Conservation (phyloP, 768 basidiomycete species). For the Thelephora aurantiotincta region DNA sequence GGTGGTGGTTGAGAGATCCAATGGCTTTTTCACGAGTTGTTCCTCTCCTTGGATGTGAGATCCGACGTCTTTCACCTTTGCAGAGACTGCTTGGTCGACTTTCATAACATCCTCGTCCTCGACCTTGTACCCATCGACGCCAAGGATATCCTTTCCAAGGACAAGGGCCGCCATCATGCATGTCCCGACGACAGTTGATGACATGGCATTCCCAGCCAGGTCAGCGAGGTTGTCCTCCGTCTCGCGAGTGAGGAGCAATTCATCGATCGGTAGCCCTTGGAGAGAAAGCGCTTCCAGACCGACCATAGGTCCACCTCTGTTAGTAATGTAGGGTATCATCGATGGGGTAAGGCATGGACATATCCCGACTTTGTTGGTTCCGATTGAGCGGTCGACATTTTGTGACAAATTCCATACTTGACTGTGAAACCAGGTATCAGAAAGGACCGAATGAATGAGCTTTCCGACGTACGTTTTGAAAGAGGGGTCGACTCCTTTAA, state of each 20-base stretch:
- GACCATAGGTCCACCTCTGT: constrained; percentile 91
- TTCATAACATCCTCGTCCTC: constrained; percentile 36
- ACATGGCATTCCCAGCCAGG: constrained; percentile 95
- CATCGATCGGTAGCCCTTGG: constrained; percentile 89
- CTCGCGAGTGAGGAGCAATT: constrained; percentile 83
- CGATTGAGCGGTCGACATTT: constrained; percentile 87
- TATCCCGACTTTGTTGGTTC: constrained; percentile 68
- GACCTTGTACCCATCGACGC: constrained; percentile 41
- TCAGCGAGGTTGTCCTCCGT: constrained; percentile 89
- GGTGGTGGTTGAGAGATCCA: constrained; percentile 57
- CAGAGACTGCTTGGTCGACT: constrained; percentile 10
- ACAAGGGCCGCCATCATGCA: constrained; percentile 77
- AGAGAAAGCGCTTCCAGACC: constrained; percentile 86
- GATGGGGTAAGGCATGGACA: constrained; percentile 89
- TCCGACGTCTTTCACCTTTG: constrained; percentile 17
- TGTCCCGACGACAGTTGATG: constrained; percentile 88
- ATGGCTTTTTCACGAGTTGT: constrained; percentile 40
- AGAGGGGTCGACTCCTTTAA: constrained; percentile 67
- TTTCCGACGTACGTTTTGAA: constrained; percentile 69
- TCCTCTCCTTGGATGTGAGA: constrained; percentile 64
- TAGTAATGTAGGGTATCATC: constrained; percentile 95
- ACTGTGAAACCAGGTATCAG: constrained; percentile 21
- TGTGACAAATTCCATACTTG: constrained; percentile 94
- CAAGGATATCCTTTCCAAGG: constrained; percentile 49
- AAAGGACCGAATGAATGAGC: not conserved